A percentile compares a stretch with the other conserved stretches of the same genome.
phyloP scores from a whole-genome alignment of 495 filamentous ascomycete genomes.

The Hamigera avellanea region DNA sequence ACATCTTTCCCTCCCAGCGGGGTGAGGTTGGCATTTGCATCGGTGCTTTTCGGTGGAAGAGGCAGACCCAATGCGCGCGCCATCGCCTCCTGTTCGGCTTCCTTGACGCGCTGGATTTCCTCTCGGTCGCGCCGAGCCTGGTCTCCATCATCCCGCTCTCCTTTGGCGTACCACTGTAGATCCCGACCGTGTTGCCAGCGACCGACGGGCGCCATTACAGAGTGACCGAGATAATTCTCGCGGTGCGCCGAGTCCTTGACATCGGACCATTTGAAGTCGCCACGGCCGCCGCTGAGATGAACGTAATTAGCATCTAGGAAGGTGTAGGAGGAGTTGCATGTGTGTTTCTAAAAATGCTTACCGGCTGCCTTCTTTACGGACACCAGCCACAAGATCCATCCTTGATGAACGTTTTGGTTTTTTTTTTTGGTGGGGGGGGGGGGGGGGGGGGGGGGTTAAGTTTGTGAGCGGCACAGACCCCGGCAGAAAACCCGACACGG shows the following conservation, averaged over 20 bases:
- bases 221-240: slow-evolving; percentile 96
- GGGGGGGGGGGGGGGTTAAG: too few relatives aligned
- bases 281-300: slow-evolving; percentile 70
- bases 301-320: slow-evolving; percentile 4
- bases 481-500: too few relatives aligned
- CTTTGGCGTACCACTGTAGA: slow-evolving; percentile 79
- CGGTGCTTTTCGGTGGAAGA: slow-evolving; percentile 30
- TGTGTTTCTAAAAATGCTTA: slow-evolving; percentile 11
- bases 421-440: too few relatives aligned
- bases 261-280: slow-evolving; percentile 93
- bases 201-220: slow-evolving; percentile 86
- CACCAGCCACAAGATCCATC: slow-evolving; percentile 90
- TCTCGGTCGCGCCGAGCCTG: slow-evolving; percentile 50
- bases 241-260: slow-evolving; percentile 78
- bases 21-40: slow-evolving; percentile 30
- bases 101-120: slow-evolving; percentile 73
- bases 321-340: neutral
- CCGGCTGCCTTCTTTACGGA: slow-evolving; percentile 88
- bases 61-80: slow-evolving; percentile 70
- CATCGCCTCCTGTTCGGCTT: slow-evolving; percentile 87
- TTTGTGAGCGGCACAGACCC: too few relatives aligned
- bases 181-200: slow-evolving; percentile 92
- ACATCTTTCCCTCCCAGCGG: slow-evolving; percentile 25
- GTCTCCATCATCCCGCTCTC: slow-evolving; percentile 49
- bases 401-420: too few relatives aligned